These are phyloP conservation scores for Yarrowia sp. DNA, from an alignment of 805 yeast genomes.

Conservation along the genomic window DNA sequence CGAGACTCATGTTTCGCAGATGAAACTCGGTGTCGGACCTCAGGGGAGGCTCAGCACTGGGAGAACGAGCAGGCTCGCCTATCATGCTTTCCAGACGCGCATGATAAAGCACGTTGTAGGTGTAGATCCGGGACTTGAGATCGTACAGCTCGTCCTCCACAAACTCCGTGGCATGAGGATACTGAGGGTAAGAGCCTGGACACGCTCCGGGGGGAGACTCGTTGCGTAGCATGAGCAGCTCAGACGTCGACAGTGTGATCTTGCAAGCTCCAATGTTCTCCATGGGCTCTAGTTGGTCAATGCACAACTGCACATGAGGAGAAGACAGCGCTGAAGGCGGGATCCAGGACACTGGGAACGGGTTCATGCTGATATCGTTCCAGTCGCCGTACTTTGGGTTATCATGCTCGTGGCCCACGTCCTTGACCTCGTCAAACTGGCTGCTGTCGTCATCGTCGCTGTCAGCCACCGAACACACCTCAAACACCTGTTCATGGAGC, in stretches of 20 bases:
- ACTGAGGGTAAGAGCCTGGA: slow-evolving; percentile 7
- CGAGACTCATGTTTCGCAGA: slow-evolving; percentile 22
- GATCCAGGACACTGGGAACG: slow-evolving; percentile 28
- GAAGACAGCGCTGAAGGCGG: slow-evolving; percentile 19
- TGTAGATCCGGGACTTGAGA: slow-evolving; percentile 32
- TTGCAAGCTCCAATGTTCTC: slow-evolving; percentile 24
- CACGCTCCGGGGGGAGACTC: slow-evolving; percentile 11
- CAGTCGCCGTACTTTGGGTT: slow-evolving; percentile 32
- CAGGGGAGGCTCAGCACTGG: not conserved
- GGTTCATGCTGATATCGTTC: slow-evolving; percentile 5
- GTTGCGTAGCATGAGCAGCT: slow-evolving; percentile 18
- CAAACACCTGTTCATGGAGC: slow-evolving; percentile 2
- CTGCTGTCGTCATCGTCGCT: not conserved
- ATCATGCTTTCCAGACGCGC: slow-evolving; percentile 13
- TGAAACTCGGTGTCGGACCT: slow-evolving; percentile 31
- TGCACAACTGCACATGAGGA: slow-evolving; percentile 18
- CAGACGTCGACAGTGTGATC: not conserved
- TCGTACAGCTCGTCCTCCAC: slow-evolving; percentile 33
- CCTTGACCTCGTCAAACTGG: not conserved
- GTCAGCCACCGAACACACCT: slow-evolving; percentile 7
- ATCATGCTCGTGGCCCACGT: not conserved
- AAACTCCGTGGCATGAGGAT: slow-evolving; percentile 43
- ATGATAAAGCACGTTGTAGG: slow-evolving; percentile 30
- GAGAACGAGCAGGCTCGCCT: slow-evolving; percentile 17
- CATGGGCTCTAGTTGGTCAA: slow-evolving; percentile 32